A percentile compares a stretch with the other conserved stretches of the same genome.
Conservation (phyloP, 1,284 basidiomycete species). For the Flammula alnicola region DNA sequence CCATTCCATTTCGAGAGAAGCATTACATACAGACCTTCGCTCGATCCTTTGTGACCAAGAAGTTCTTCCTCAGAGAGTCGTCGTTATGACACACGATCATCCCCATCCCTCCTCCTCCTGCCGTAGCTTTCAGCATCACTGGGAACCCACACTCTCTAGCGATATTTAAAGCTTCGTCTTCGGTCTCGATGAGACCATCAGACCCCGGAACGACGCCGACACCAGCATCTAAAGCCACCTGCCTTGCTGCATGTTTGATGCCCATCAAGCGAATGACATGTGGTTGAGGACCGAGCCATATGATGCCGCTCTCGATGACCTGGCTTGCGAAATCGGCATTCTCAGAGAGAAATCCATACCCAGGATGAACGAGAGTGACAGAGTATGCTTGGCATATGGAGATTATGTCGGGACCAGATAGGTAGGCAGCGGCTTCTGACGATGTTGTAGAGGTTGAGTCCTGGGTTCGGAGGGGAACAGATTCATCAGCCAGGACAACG, state of each 20-base stretch:
- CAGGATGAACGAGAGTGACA: constrained; percentile 66
- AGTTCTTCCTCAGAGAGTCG: constrained; percentile 44
- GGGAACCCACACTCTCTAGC: constrained; percentile 59
- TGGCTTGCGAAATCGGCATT: constrained; percentile 59
- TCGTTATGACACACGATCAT: constrained; percentile 58
- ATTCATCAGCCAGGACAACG: constrained; percentile 55
- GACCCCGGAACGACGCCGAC: constrained; percentile 66
- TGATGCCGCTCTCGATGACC: constrained; percentile 54
- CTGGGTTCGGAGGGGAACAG: constrained; percentile 39
- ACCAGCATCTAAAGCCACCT: constrained; percentile 50
- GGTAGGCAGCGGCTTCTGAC: constrained; percentile 48
- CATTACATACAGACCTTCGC: constrained; percentile 48
- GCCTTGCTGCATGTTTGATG: constrained; percentile 64
- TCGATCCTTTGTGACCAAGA: constrained; percentile 43
- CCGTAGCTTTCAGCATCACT: constrained; percentile 71
- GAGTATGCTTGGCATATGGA: constrained; percentile 46
- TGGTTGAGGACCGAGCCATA: constrained; percentile 64
- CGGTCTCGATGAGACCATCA: constrained; percentile 45
- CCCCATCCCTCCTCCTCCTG: constrained; percentile 77
- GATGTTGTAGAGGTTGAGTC: constrained; percentile 8
- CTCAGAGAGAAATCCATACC: constrained; percentile 74
- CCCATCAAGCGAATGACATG: constrained; percentile 62
- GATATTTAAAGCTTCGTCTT: constrained; percentile 47
- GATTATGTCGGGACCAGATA: constrained; percentile 46
- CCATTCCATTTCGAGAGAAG: background rate